Base-by-base conservation (phyloP, 192 early-diverging fungal genomes). In the Rhizophagus clarus region DNA sequence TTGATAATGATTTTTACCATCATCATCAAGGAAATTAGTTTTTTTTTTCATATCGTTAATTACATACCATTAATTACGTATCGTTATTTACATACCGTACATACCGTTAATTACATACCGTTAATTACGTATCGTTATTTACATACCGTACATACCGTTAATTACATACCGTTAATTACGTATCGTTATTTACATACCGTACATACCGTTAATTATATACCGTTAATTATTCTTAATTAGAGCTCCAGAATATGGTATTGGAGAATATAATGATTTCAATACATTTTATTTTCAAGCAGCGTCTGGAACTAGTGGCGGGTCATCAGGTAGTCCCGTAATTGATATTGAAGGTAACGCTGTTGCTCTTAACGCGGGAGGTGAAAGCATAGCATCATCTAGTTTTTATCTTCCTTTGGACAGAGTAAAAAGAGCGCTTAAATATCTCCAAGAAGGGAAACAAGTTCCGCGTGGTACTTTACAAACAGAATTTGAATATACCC, bases 221-320 rank as follows among this genome's bases (percentile, higher is more conserved):
- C n/a, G n/a, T n/a, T n/a, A 32, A 32, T 40, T 45, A 20, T 15
- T 31, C 17, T 66, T 31, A 31, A 31, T 51, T 49, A 91, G 89
- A 74, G 91, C 90, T 1, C 94, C 94, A 4, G 90, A 89, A 67
- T 92, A 93, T 74, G 92, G 92, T 49, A 79, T 85, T 26, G 85
- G 89, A 26, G 89, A 90, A 56, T 93, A 92, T 86, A 92, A 91
- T 68, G 94, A 95, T 68, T 90, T 94, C 79, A 95, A 94, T 81
- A 94, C 93, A 2, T 95, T 95, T 82, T 95, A 94, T 82, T 82
- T 93, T 17, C 92, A 94, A 83, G 91, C 93, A 0, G 90, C 93
- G 0, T 91, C 94, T 15, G 87, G 89, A 9, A 91, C 91, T 17
- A 93, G 90, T 72, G 93, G 93, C 67, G 94, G 94, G 6, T 92